Evolutionary conservation across 805 yeast genomes (phyloP), one percentile per base, ranked within the genome.

Genomic region (Pichia cephalocereana): DNA sequence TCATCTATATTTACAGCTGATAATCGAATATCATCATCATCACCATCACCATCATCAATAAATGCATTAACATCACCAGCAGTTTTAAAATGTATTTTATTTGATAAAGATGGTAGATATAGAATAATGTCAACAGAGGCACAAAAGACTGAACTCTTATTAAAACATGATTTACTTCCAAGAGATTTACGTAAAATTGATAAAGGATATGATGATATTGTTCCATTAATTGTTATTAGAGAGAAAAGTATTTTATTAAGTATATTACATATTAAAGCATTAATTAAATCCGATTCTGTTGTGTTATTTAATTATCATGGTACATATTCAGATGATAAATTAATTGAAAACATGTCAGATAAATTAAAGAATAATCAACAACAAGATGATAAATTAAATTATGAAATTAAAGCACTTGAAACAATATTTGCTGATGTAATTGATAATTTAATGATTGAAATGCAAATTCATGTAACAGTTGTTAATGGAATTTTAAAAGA

Each of bases 381-480:
- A 19, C 60, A 64, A 4, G 65, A 65, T 58, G 64, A 62, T 15
- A 50, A 50, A 14, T 68, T 88, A 18, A 91, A 96, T 0, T 93
- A 89, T 64, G 99, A 93, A 60, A 82, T 90, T 59, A 70, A 95
- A 43, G 99, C 97, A 0, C 62, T 93, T 38, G 99, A 93, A 59
- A 81, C 95, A 0, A 84, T 93, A 9, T 75, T 93, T 53, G 80
- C 87, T 31, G 82, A 86, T 46, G 95, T 87, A 2, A 75, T 88
- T 38, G 74, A 85, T 1, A 85, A 88, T 51, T 68, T 93, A 44
- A 82, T 83, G 43, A 82, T 90, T 1, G 99, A 93, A 61, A 80
- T 90, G 85, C 83, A 83, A 56, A 88, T 86, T 7, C 93, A 87
- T 55, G 76, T 80, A 8, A 83, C 85, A 0, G 83, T 86, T 8